A percentile compares a stretch with the other conserved stretches of the same genome.
phyloP scores from a whole-genome alignment of 192 early-diverging fungal genomes.

The Borealophlyctis nickersoniae region DNA sequence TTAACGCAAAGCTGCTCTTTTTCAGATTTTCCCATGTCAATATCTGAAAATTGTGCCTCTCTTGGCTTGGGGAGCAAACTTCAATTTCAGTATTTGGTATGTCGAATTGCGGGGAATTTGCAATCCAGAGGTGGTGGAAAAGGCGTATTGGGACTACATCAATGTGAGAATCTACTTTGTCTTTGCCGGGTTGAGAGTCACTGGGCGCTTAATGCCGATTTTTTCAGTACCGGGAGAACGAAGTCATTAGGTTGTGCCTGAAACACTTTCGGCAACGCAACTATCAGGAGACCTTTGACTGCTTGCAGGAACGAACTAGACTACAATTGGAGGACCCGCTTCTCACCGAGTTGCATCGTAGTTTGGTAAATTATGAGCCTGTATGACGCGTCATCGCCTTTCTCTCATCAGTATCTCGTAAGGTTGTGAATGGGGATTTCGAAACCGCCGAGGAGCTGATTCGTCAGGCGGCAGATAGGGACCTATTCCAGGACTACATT shows the following conservation, averaged over 20 bases:
- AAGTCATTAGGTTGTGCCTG: constrained; percentile 79
- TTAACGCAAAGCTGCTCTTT: not conserved
- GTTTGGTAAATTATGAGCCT: constrained; percentile 27
- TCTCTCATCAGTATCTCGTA: not conserved
- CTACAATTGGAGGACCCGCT: constrained; percentile 76
- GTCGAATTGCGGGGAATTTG: constrained; percentile 79
- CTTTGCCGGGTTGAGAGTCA: not conserved
- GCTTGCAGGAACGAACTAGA: constrained; percentile 59
- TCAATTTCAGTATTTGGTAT: constrained; percentile 96
- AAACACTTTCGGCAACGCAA: constrained; percentile 86
- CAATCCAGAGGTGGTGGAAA: constrained; percentile 67
- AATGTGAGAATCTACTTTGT: constrained; percentile 46
- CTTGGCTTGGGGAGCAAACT: constrained; percentile 86
- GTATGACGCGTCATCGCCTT: constrained; percentile 6
- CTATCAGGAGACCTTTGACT: constrained; percentile 67
- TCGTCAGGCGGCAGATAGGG: constrained; percentile 50
- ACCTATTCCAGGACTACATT: constrained; percentile 75
- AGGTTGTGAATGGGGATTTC: constrained; percentile 70
- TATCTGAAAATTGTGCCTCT: constrained; percentile 93
- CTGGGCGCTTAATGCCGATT: constrained; percentile 2
- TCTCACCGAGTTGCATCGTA: constrained; percentile 68
- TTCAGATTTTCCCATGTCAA: constrained; percentile 78
- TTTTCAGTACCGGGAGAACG: constrained; percentile 66
- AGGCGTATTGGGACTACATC: constrained; percentile 58
- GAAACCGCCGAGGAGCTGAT: constrained; percentile 69